phyloP scores from a whole-genome alignment of 148 eudicot genomes.

The Arbutus unedo region DNA sequence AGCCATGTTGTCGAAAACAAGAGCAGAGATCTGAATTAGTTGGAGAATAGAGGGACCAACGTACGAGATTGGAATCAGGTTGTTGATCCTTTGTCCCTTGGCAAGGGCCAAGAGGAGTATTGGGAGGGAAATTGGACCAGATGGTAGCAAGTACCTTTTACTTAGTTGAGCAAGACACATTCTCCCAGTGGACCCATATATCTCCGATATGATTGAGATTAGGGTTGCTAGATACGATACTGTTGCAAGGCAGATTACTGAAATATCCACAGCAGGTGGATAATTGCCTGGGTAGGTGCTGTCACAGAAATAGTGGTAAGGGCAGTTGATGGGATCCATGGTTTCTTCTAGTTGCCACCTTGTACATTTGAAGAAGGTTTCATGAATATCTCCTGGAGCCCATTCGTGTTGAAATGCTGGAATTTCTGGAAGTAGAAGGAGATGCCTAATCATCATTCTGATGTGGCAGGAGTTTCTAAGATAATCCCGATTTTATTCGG shows the following conservation, averaged over 20 bases:
- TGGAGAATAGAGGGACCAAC: conserved; percentile 48
- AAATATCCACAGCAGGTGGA: conserved; percentile 26
- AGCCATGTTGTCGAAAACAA: conserved; percentile 28
- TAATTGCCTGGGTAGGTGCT: conserved; percentile 42
- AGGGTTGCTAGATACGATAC: conserved; percentile 30
- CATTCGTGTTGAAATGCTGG: conserved; percentile 10
- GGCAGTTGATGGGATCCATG: conserved; percentile 51
- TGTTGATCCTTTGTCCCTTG: conserved; percentile 45
- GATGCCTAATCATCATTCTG: not conserved
- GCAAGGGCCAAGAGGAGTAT: conserved; percentile 36
- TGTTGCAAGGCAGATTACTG: conserved; percentile 17
- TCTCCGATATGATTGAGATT: conserved; percentile 21
- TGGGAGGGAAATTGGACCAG: conserved; percentile 50
- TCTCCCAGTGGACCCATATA: conserved; percentile 15
- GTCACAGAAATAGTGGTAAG: conserved; percentile 60
- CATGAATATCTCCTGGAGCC: conserved; percentile 24
- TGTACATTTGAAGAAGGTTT: conserved; percentile 47
- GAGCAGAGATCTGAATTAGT: conserved; percentile 43
- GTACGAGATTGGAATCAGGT: conserved; percentile 29
- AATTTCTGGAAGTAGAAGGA: conserved; percentile 10
- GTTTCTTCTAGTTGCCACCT: conserved; percentile 64
- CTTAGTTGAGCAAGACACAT: conserved; percentile 15
- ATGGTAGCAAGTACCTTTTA: conserved; percentile 43
- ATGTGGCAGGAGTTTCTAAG: not conserved
- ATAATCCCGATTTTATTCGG: not conserved